Base-by-base conservation (phyloP, 306 rosid species). In the Crotalaria pallida region DNA sequence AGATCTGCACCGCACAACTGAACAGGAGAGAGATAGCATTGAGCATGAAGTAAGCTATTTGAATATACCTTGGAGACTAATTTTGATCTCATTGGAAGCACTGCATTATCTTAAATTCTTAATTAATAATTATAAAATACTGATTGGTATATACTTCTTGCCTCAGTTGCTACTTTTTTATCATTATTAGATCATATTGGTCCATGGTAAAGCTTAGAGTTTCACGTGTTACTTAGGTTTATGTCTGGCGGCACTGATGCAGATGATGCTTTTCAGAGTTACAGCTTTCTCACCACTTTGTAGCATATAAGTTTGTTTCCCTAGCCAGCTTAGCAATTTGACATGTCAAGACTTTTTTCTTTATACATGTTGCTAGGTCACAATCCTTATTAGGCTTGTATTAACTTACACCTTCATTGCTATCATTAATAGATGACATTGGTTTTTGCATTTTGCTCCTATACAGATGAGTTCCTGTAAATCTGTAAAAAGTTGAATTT, bases 11-110 rank as follows among this genome's bases (percentile, higher is more conserved):
- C 99, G 97, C 58, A 87, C 97, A 2, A 88, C 97, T 70, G 96
- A 91, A 73, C 85, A 87, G 58, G 99, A 94, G 82, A 88, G 97
- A 84, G 99, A 94, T 68, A 86, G 87, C 90, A 94, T 94, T 74
- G 99, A 94, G 74, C 92, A 91, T 51, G 96, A 94, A 86, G 99
- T 94, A 83, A 87, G 95, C 78, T 33, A 7, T 69, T 26, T 16
- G 23, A 47, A 57, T 58, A 44, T 24, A 63, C 21, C 58, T 53
- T n/a, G n/a, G 38, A 53, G 52, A 38, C 76, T 65, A 10, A 69
- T 56, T 66, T 71, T 84, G 58, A 70, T 36, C 47, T 51, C 36
- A 38, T 29, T 61, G 11, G 9, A 45, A 61, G 55, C 12, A 58
- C 48, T 64, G 16, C 19, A 18, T 23, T 43, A 38, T 71, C 57